Conservation (phyloP, 768 basidiomycete genomes). For the Termitomyces titanicus region DNA sequence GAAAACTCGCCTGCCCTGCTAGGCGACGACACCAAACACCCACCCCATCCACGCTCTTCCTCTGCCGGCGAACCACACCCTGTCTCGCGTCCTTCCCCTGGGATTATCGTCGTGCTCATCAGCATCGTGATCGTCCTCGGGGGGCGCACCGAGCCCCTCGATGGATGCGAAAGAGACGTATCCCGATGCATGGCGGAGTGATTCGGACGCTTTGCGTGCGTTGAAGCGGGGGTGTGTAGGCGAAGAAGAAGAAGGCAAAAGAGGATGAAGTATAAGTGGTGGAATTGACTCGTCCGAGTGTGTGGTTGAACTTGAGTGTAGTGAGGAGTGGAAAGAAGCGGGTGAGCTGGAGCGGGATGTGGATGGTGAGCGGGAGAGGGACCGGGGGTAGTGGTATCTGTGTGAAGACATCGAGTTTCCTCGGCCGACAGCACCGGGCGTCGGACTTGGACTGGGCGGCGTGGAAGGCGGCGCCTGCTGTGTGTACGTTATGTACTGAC, state of each 20-base stretch:
- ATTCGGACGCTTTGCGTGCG: constrained; percentile 55
- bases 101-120: not conserved
- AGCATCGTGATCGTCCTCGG: constrained; percentile 19
- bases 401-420: not conserved
- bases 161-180: constrained; percentile 68
- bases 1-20: too few species aligned
- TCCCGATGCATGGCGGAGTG: constrained; percentile 52
- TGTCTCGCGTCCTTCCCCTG: not conserved
- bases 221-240: constrained; percentile 38
- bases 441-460: too few species aligned
- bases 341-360: constrained; percentile 1
- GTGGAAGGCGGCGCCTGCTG: too few species aligned
- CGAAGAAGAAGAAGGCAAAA: not conserved
- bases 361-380: not conserved
- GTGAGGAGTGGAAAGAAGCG: not conserved
- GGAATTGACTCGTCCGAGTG: constrained; percentile 7
- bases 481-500: too few species aligned
- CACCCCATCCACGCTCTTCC: too few species aligned
- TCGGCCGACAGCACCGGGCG: constrained; percentile 8
- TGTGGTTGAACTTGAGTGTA: too few species aligned
- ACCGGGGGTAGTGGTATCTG: not conserved
- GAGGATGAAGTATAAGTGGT: not conserved
- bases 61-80: too few species aligned
- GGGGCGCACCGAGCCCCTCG: constrained; percentile 63
- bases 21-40: too few species aligned